These are phyloP conservation scores for Eruca vesicaria DNA, from an alignment of 441 rosid genomes.

Conservation along the genomic window DNA sequence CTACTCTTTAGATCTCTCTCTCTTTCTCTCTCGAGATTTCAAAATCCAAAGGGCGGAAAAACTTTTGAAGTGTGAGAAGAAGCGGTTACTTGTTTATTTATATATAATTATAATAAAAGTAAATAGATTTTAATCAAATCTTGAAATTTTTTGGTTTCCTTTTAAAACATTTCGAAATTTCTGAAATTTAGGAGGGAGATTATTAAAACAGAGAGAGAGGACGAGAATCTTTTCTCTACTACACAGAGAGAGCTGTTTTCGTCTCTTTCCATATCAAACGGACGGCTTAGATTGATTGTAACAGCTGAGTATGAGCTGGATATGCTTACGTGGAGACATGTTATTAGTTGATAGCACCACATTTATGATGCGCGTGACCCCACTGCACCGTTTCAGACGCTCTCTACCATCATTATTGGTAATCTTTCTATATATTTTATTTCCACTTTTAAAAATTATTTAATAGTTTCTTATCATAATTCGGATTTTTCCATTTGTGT, in stretches of 20 bases:
- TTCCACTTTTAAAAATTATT: neutral
- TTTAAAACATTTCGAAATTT: constrained; percentile 10
- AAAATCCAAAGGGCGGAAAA: constrained; percentile 1
- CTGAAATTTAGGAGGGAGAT: constrained; percentile 27
- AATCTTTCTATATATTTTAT: constrained; percentile 1
- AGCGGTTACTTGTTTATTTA: constrained; percentile 29
- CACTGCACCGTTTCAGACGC: constrained; percentile 33
- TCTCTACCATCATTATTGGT: constrained; percentile 23
- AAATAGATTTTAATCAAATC: neutral
- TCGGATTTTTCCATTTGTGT: constrained; percentile 16
- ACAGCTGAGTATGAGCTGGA: constrained; percentile 35
- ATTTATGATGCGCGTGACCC: constrained; percentile 34
- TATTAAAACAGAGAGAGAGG: neutral
- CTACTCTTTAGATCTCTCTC: neutral
- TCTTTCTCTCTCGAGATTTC: neutral
- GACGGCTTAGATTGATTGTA: constrained; percentile 24
- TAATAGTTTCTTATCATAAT: neutral
- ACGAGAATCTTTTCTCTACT: constrained; percentile 15
- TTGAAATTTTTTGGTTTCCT: neutral
- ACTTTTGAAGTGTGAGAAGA: constrained; percentile 31
- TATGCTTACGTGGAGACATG: constrained; percentile 20
- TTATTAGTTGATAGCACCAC: constrained; percentile 16
- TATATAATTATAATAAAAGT: neutral
- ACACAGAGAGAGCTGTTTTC: neutral
- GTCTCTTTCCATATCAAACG: constrained; percentile 18